phyloP scores from a whole-genome alignment of 2,329 filamentous ascomycete species.

The Colletotrichum gloeosporioides region DNA sequence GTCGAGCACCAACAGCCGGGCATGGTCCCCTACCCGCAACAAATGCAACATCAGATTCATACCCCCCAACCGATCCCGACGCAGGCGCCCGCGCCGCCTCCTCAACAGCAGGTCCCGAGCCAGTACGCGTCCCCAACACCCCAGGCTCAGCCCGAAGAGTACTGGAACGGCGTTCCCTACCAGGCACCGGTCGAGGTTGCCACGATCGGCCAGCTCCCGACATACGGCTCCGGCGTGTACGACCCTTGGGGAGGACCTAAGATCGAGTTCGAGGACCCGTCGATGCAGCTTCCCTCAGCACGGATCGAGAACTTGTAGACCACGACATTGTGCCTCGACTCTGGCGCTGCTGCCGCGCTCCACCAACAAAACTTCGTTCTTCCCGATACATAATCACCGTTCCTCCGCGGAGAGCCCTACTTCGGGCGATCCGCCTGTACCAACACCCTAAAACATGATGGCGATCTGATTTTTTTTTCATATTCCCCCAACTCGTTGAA shows the following conservation, averaged over 20 bases:
- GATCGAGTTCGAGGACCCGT: conserved; percentile 62
- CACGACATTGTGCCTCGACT: background rate
- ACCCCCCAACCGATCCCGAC: conserved; percentile 38
- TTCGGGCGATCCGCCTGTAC: conserved; percentile 4
- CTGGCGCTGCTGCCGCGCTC: background rate
- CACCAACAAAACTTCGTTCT: background rate
- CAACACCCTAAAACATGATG: conserved; percentile 5
- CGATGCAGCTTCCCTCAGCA: conserved; percentile 64
- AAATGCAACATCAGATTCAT: conserved; percentile 38
- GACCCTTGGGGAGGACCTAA: conserved; percentile 58
- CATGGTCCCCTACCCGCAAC: conserved; percentile 47
- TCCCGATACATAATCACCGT: background rate
- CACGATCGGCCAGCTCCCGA: conserved; percentile 56
- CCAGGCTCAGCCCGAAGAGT: conserved; percentile 53
- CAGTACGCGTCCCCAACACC: conserved; percentile 34
- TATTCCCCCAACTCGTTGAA: conserved; percentile 11
- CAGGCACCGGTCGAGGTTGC: conserved; percentile 63
- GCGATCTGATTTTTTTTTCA: conserved; percentile 19
- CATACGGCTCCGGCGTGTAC: conserved; percentile 55
- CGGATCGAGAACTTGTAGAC: conserved; percentile 60
- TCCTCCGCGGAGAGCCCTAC: background rate
- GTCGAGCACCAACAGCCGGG: conserved; percentile 45
- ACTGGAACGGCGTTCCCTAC: conserved; percentile 58
- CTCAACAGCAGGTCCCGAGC: conserved; percentile 30
- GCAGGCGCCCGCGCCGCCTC: conserved; percentile 22